Evolutionary conservation across 2,329 filamentous ascomycete species (phyloP).

Genomic region (Sporothrix inflata): DNA sequence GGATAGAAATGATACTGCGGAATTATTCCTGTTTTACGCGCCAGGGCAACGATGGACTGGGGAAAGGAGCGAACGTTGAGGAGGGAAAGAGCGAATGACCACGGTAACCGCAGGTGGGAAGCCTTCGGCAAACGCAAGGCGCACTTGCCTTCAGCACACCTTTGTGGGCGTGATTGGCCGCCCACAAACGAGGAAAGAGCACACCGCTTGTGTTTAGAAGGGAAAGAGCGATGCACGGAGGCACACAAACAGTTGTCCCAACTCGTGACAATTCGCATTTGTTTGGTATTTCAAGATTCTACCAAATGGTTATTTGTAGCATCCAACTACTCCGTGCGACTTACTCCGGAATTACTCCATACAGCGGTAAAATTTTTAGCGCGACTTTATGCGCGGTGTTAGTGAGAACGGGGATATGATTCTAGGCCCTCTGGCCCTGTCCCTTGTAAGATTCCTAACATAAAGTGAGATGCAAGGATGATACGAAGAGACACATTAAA

Average conservation of each 20-base stretch:
- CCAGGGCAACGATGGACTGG: not conserved
- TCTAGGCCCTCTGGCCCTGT: not conserved
- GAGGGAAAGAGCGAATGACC: conserved; percentile 10
- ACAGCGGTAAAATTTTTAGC: no score
- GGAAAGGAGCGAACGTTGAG: not conserved
- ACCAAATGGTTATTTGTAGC: no score
- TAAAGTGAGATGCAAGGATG: no score
- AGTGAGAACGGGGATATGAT: not conserved
- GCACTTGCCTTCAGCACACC: not conserved
- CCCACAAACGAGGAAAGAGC: not conserved
- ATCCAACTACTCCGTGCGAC: no score
- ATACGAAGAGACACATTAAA: no score
- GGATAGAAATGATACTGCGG: no score
- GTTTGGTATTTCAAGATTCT: not conserved
- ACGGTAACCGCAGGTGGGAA: not conserved
- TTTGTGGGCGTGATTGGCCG: not conserved
- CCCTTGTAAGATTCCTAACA: no score
- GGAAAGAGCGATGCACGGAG: not conserved
- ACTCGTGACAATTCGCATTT: not conserved
- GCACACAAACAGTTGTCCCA: not conserved
- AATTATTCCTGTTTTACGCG: no score
- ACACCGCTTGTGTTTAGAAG: not conserved
- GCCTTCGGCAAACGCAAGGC: not conserved
- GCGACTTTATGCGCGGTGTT: not conserved
- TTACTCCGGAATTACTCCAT: no score